These are phyloP conservation scores for Luffa acutangula DNA, from an alignment of 306 rosid species.

Conservation along the genomic window DNA sequence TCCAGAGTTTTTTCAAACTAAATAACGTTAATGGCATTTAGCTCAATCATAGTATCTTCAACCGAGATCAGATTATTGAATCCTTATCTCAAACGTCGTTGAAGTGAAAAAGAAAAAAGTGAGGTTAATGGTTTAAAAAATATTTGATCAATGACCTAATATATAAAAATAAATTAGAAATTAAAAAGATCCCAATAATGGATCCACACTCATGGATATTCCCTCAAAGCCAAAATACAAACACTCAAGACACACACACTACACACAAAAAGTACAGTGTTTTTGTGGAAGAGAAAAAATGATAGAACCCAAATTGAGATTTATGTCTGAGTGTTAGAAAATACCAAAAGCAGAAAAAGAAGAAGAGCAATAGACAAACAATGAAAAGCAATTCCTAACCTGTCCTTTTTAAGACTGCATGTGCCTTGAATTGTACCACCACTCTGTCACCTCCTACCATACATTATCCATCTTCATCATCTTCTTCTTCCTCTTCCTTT, in stretches of 20 bases:
- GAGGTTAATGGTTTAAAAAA: too few relatives aligned
- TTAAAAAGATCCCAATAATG: neutral
- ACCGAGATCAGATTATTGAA: too few relatives aligned
- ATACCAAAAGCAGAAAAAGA: neutral
- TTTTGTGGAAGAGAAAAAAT: neutral
- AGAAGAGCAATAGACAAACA: neutral
- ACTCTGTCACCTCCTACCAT: slow-evolving; percentile 20
- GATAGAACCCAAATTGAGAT: neutral
- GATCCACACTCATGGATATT: neutral
- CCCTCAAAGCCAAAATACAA: neutral
- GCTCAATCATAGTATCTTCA: too few relatives aligned
- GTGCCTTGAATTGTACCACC: slow-evolving; percentile 34
- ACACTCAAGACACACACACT: neutral
- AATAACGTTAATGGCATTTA: too few relatives aligned
- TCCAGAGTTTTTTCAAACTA: too few relatives aligned
- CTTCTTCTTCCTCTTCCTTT: slow-evolving; percentile 7
- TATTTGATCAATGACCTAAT: too few relatives aligned
- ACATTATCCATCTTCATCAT: slow-evolving; percentile 6
- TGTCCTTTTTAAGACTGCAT: slow-evolving; percentile 45
- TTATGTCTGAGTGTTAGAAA: neutral
- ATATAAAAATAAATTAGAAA: neutral
- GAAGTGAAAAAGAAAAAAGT: too few relatives aligned
- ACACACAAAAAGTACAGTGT: neutral
- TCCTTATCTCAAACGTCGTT: too few relatives aligned
- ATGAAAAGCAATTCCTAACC: slow-evolving; percentile 35